Evolutionary conservation across 345 rosid species (phyloP).

Genomic region (Ceriops zippeliana): DNA sequence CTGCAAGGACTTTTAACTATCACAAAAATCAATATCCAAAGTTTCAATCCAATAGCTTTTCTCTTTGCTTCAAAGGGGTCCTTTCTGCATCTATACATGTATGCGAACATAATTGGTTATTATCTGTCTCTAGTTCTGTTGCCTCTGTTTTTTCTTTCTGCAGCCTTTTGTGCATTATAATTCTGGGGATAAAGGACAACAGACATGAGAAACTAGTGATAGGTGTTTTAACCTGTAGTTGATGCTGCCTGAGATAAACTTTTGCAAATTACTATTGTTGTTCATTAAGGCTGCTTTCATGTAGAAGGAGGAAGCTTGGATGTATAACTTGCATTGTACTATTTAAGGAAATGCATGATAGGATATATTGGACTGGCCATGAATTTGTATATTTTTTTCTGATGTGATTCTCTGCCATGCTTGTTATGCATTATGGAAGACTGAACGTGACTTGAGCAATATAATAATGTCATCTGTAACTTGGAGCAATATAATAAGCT

Average conservation of each 20-base stretch:
- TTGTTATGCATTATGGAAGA: not conserved
- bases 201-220: no score
- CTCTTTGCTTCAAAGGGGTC: no score
- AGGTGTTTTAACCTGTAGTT: no score
- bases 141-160: not conserved
- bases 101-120: not conserved
- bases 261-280: not conserved
- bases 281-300: not conserved
- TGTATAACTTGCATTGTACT: not conserved
- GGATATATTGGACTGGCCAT: not conserved
- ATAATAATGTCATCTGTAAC: no score
- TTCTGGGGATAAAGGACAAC: no score
- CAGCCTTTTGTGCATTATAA: not conserved
- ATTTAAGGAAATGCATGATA: not conserved
- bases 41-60: no score
- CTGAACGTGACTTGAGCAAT: no score
- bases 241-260: not conserved
- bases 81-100: no score
- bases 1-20: not conserved
- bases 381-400: not conserved
- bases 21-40: no score
- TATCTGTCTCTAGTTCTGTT: constrained; percentile 1
- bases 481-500: no score
- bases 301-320: not conserved
- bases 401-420: not conserved